Evolutionary conservation across 495 filamentous ascomycete species (phyloP), one percentile per base, ranked within the genome.

Genomic region (Glutinoglossum americanum): DNA sequence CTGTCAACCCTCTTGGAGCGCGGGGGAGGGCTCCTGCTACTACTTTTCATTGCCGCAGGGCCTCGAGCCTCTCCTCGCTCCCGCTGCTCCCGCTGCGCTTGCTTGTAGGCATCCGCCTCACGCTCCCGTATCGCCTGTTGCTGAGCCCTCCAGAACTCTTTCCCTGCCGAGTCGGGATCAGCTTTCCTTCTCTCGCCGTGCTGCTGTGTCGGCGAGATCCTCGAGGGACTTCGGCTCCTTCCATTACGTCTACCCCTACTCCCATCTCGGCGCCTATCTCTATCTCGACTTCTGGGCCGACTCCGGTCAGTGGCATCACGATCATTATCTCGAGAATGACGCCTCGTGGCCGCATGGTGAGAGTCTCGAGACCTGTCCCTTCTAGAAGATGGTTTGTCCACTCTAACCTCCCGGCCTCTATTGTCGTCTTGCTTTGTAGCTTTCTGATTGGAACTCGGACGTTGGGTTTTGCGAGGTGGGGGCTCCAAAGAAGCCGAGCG

Each of bases 151-250:
- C 32, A 56, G 32, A n/a, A 3, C 26, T 56, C 55, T 80, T 82
- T 62, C 79, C 85, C 57, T 77, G 72, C 64, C 96, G 86, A 27
- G 72, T 79, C 58, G 82, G 82, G 61, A 97, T 83, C 6, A 85
- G 82, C 60, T 87, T 80, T 64, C 94, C 87, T 88, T 73, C 62
- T 84, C 81, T 78, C 59, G 83, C 83, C 62, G 74, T 82, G 0
- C 73, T 67, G 65, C 95, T 95, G 64, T 94, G n/a, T n/a, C n/a
- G 30, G 7, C 23, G 53, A 55, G 35, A 35, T 15, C 23, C 54
- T 45, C 19, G 54, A 56, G 54, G 27, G 54, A n/a, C 39, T 45
- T 41, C 39, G 54, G 32, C 32, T 53, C 26, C 49, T 53, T 1
- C 15, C 30, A 27, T n/a, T 15, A 4, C 25, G 17, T 53, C 25